Percentiles rank a stretch among this genome's conserved stretches.
These are phyloP conservation scores for Aspergillus sp. DNA, from an alignment of 2,329 filamentous ascomycete species.

Conservation along the genomic window DNA sequence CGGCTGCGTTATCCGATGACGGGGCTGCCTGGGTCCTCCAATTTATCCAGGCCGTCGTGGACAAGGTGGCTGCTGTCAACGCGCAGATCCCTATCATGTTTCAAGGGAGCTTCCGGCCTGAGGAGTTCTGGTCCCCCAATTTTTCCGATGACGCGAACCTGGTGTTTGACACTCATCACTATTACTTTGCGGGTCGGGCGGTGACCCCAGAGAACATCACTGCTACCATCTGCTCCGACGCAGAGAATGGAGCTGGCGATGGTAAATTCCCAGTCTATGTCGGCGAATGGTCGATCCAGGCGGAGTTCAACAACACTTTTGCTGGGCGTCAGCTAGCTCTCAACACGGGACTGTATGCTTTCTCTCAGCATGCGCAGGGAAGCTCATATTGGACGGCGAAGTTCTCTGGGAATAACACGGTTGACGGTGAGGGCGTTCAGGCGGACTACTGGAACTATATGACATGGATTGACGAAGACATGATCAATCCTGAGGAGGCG, in stretches of 20 bases:
- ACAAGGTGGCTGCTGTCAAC: conserved; percentile 14
- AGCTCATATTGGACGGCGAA: conserved; percentile 24
- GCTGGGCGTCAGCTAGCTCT: conserved; percentile 16
- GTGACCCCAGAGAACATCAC: conserved; percentile 18
- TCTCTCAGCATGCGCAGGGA: conserved; percentile 14
- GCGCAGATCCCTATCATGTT: conserved; percentile 23
- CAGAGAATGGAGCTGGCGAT: conserved; percentile 10
- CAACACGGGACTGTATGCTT: conserved; percentile 15
- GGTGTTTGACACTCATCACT: conserved; percentile 27
- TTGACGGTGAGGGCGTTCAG: conserved; percentile 14
- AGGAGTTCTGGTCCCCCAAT: conserved; percentile 18
- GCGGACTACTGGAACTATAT: conserved; percentile 19
- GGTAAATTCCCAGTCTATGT: conserved; percentile 24
- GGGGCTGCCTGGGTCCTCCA: conserved; percentile 23
- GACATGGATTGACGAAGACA: neutral
- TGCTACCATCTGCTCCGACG: conserved; percentile 18
- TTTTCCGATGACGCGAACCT: conserved; percentile 19
- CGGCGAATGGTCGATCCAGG: conserved; percentile 24
- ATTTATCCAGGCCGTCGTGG: conserved; percentile 22
- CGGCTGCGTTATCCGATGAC: conserved; percentile 19
- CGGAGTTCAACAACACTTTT: conserved; percentile 15
- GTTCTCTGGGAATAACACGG: conserved; percentile 14
- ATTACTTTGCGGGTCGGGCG: conserved; percentile 21
- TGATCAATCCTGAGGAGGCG: too few relatives aligned
- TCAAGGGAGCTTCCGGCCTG: conserved; percentile 26